Evolutionary conservation across 805 yeast species (phyloP).

Genomic region (Yarrowia sp.): DNA sequence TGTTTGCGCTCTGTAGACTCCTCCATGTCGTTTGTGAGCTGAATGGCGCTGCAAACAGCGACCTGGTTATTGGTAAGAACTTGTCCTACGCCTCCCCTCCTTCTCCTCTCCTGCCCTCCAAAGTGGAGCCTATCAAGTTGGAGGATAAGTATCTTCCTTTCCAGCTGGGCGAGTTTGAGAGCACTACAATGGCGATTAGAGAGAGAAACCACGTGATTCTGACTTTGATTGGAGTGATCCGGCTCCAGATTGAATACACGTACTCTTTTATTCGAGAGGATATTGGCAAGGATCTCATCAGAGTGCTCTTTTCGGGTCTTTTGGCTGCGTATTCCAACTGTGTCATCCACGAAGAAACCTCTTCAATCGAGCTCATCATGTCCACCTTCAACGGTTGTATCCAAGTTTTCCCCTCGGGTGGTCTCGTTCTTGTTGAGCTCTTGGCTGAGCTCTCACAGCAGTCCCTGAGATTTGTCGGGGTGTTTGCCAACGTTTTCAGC

Average conservation of each 20-base stretch:
- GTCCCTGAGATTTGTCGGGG: not conserved
- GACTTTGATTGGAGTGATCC: not conserved
- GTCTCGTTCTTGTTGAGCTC: not conserved
- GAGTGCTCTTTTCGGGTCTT: not conserved
- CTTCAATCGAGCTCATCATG: not conserved
- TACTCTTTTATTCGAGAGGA: not conserved
- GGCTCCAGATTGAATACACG: conserved; percentile 4
- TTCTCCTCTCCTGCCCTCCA: not conserved
- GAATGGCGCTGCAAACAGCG: conserved; percentile 10
- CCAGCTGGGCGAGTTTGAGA: conserved; percentile 8
- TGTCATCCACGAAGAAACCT: not conserved
- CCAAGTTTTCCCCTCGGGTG: conserved; percentile 3
- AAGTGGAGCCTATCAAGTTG: not conserved
- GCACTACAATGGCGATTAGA: not conserved
- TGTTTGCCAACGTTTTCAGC: conserved; percentile 6
- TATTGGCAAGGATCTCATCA: not conserved
- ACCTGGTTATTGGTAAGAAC: not conserved
- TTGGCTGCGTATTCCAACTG: not conserved
- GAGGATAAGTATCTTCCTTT: not conserved
- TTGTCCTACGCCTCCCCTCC: not conserved
- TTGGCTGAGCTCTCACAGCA: not conserved
- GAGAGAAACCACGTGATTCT: conserved; percentile 10
- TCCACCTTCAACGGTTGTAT: not conserved
- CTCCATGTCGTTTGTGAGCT: not conserved
- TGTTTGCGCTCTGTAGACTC: conserved; percentile 1